Evolutionary conservation across 208 protist genomes (phyloP).

Genomic region (Plasmodiophora brassicae): DNA sequence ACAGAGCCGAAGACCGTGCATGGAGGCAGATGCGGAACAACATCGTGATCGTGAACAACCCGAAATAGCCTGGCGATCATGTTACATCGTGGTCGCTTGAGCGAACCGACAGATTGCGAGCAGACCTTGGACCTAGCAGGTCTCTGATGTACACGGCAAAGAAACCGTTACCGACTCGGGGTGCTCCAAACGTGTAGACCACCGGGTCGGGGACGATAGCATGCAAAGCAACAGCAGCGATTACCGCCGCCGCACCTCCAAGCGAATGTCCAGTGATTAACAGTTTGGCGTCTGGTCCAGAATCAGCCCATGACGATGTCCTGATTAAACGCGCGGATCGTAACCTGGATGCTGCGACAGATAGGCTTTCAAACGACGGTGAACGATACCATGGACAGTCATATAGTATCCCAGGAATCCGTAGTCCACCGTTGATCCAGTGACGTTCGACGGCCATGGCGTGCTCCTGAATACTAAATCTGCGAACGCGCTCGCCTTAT

Average conservation of each 20-base stretch:
- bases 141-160: neutral
- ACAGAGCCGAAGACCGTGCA: neutral
- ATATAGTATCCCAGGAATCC: neutral
- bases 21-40: slow-evolving; percentile 18
- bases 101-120: neutral
- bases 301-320: neutral
- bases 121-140: neutral
- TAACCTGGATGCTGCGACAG: neutral
- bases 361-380: neutral
- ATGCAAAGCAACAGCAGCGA: neutral
- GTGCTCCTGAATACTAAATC: neutral
- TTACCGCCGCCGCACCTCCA: neutral
- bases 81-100: neutral
- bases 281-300: neutral
- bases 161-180: neutral
- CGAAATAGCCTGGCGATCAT: neutral
- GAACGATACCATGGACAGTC: neutral
- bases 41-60: slow-evolving; percentile 13
- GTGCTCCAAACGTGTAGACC: neutral
- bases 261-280: slow-evolving; percentile 12
- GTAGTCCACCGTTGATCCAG: neutral
- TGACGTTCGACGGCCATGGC: neutral
- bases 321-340: neutral
- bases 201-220: neutral
- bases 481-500: neutral